A percentile compares a stretch with the other conserved stretches of the same genome.
phyloP scores from a whole-genome alignment of 306 rosid species.

The Potentilla sterilis region DNA sequence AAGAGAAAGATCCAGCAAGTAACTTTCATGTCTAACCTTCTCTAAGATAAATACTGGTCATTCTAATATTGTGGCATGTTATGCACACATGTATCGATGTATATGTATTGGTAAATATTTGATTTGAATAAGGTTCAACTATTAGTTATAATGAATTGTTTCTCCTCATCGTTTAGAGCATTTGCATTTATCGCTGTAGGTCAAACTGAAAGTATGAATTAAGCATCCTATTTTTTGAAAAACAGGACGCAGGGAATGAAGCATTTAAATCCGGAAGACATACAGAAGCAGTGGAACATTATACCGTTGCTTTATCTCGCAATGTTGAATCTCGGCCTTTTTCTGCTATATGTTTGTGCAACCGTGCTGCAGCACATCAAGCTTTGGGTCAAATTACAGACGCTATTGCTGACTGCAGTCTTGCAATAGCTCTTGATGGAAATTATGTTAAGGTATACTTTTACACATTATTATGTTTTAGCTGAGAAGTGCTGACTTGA shows the following conservation, averaged over 20 bases:
- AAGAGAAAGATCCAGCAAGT: too few relatives aligned
- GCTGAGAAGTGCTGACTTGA: neutral
- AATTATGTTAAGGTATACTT: slow-evolving; percentile 70
- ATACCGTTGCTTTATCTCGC: slow-evolving; percentile 74
- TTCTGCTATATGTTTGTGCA: slow-evolving; percentile 82
- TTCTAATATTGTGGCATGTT: neutral
- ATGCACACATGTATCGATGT: neutral
- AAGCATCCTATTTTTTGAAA: slow-evolving; percentile 26
- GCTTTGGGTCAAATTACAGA: slow-evolving; percentile 82
- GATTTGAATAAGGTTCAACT: neutral
- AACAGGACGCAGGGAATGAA: slow-evolving; percentile 84
- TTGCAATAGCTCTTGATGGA: slow-evolving; percentile 82
- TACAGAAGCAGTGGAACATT: slow-evolving; percentile 73
- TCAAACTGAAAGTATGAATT: slow-evolving; percentile 22
- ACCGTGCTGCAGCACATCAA: slow-evolving; percentile 95
- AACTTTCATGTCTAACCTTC: too few relatives aligned
- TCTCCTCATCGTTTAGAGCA: neutral
- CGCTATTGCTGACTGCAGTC: slow-evolving; percentile 93
- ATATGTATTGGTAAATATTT: neutral
- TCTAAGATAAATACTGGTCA: neutral
- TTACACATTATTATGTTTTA: neutral
- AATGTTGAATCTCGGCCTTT: slow-evolving; percentile 72
- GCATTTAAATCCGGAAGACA: slow-evolving; percentile 60
- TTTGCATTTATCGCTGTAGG: neutral
- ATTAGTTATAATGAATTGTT: neutral